A percentile compares a stretch with the other conserved stretches of the same genome.
Evolutionary conservation across 169 alveolate species (phyloP).

Genomic region (Eimeria sp.): DNA sequence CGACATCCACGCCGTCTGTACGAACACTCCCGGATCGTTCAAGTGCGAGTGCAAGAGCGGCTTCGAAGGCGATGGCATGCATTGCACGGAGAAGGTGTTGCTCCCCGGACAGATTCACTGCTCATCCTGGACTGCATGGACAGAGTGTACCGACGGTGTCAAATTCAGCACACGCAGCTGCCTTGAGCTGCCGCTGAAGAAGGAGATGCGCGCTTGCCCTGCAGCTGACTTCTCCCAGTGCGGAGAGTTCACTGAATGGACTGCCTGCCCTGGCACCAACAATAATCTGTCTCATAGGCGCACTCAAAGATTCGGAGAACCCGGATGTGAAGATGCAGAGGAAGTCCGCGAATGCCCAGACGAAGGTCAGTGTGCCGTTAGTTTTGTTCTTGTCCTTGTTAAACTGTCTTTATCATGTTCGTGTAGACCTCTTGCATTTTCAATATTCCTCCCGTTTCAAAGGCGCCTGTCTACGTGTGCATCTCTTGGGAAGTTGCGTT

Average conservation of each 20-base stretch:
- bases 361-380: constrained; percentile 5
- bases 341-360: constrained; percentile 69
- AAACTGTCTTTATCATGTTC: not conserved
- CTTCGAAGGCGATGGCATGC: constrained; percentile 77
- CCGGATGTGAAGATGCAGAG: constrained; percentile 53
- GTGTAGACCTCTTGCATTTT: not conserved
- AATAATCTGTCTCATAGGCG: constrained; percentile 45
- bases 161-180: constrained; percentile 34
- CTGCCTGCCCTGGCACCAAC: constrained; percentile 50
- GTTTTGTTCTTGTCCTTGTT: not conserved
- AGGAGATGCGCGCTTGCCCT: constrained; percentile 13
- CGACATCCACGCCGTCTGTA: constrained; percentile 78
- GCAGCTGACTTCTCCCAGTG: not conserved
- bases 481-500: not conserved
- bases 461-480: not conserved
- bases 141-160: constrained; percentile 9
- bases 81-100: constrained; percentile 35
- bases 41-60: constrained; percentile 81
- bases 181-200: constrained; percentile 27
- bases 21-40: constrained; percentile 82
- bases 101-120: constrained; percentile 72
- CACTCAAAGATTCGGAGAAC: constrained; percentile 26
- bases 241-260: constrained; percentile 69
- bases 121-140: constrained; percentile 52
- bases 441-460: not conserved